Conservation (phyloP, 345 rosid genomes). For the Diplotaxis tenuifolia region DNA sequence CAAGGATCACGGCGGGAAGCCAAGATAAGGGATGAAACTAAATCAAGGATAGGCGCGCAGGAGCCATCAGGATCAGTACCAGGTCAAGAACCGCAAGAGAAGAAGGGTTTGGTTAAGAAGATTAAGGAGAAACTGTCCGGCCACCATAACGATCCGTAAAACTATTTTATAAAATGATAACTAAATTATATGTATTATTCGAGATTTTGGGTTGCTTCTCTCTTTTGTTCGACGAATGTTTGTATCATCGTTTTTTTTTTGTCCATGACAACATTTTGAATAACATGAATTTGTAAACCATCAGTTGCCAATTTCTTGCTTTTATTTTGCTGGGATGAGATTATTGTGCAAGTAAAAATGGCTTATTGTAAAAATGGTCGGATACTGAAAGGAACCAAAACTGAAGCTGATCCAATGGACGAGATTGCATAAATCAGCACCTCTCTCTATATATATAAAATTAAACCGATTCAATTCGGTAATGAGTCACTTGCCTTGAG, state of each 20-base stretch:
- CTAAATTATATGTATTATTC: too few species aligned
- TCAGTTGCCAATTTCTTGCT: not conserved
- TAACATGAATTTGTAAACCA: not conserved
- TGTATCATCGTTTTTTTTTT: not conserved
- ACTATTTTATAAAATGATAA: too few species aligned
- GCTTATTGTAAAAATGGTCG: too few species aligned
- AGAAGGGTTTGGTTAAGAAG: slow-evolving; percentile 49
- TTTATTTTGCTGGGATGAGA: not conserved
- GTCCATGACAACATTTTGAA: not conserved
- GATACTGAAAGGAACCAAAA: not conserved
- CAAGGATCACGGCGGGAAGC: too few species aligned
- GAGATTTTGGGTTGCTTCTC: not conserved
- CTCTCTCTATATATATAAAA: not conserved
- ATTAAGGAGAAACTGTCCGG: slow-evolving; percentile 68
- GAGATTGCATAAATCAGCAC: slow-evolving; percentile 5
- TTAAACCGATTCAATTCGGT: too few species aligned
- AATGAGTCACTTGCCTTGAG: too few species aligned
- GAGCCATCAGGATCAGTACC: not conserved
- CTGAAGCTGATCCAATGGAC: slow-evolving; percentile 23
- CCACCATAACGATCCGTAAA: slow-evolving; percentile 36
- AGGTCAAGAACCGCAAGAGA: slow-evolving; percentile 37
- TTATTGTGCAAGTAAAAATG: not conserved
- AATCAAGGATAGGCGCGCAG: too few species aligned
- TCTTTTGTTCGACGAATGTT: not conserved
- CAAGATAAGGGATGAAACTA: too few species aligned